Conservation (phyloP, 2,329 filamentous ascomycete species). For the Sphaerulina vaccinii region DNA sequence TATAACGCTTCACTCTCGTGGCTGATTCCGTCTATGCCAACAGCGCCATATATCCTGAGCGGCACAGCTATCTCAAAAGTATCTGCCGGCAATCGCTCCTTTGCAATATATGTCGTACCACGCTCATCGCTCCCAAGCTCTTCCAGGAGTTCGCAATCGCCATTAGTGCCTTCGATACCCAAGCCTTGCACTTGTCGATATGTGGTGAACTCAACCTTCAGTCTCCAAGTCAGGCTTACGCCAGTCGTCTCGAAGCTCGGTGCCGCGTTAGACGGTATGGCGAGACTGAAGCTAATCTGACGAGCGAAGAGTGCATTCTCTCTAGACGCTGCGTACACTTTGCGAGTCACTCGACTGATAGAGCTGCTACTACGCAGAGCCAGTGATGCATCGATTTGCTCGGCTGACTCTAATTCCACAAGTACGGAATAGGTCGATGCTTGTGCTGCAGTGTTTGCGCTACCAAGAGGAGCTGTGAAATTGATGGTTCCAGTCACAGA, state of each 20-base stretch:
- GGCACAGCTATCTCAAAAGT: constrained; percentile 41
- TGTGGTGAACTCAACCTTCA: constrained; percentile 90
- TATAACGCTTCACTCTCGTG: constrained; percentile 24
- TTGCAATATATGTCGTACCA: constrained; percentile 36
- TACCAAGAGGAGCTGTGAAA: constrained; percentile 54
- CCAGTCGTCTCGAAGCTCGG: constrained; percentile 91
- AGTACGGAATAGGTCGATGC: constrained; percentile 85
- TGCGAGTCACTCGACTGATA: constrained; percentile 81
- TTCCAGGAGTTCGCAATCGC: constrained; percentile 45
- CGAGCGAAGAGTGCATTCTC: constrained; percentile 81
- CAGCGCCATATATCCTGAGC: constrained; percentile 37
- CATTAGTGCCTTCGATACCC: constrained; percentile 49
- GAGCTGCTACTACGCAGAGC: constrained; percentile 83
- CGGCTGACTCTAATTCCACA: constrained; percentile 78
- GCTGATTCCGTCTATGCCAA: constrained; percentile 25
- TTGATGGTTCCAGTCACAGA: constrained; percentile 81
- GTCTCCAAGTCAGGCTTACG: constrained; percentile 81
- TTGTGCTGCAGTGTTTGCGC: constrained; percentile 7
- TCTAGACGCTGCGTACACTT: constrained; percentile 72
- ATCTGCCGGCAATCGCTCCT: constrained; percentile 37
- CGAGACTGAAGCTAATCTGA: constrained; percentile 75
- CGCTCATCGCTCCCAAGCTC: constrained; percentile 39
- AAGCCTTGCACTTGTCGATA: constrained; percentile 25
- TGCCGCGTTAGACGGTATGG: constrained; percentile 78
- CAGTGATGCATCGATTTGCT: constrained; percentile 75